phyloP scores from a whole-genome alignment of 805 yeast genomes.

The Candida boidinii region DNA sequence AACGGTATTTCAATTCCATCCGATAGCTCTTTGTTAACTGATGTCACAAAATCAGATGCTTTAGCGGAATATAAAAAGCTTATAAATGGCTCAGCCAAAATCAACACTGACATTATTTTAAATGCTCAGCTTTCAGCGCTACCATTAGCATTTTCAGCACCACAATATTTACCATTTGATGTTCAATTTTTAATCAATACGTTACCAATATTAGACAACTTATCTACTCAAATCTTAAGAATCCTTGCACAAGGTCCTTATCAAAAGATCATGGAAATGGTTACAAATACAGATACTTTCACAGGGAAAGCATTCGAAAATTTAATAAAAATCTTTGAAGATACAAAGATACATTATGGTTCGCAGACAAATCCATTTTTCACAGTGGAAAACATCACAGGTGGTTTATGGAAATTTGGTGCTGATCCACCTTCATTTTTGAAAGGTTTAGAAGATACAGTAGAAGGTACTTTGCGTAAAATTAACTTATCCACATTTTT shows the following conservation, averaged over 20 bases:
- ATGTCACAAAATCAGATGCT: constrained; percentile 9
- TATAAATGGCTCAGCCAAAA: constrained; percentile 17
- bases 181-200: constrained; percentile 59
- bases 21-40: too few relatives aligned
- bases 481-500: constrained; percentile 83
- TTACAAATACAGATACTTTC: constrained; percentile 56
- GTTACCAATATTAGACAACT: constrained; percentile 69
- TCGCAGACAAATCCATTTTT: constrained; percentile 65
- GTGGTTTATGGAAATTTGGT: constrained; percentile 64
- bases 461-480: constrained; percentile 63
- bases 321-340: constrained; percentile 68
- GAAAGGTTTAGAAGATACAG: constrained; percentile 51
- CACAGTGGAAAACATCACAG: constrained; percentile 59
- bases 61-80: constrained; percentile 12
- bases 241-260: constrained; percentile 67
- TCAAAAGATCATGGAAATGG: constrained; percentile 64
- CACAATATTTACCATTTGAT: constrained; percentile 47
- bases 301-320: constrained; percentile 59
- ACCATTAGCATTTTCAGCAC: constrained; percentile 50
- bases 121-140: constrained; percentile 51
- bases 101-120: constrained; percentile 14
- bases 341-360: constrained; percentile 60
- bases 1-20: constrained; percentile 26
- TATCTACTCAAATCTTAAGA: constrained; percentile 73
- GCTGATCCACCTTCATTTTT: constrained; percentile 48